Conservation (phyloP, 2,329 filamentous ascomycete species). For the Trichoderma koningii region DNA sequence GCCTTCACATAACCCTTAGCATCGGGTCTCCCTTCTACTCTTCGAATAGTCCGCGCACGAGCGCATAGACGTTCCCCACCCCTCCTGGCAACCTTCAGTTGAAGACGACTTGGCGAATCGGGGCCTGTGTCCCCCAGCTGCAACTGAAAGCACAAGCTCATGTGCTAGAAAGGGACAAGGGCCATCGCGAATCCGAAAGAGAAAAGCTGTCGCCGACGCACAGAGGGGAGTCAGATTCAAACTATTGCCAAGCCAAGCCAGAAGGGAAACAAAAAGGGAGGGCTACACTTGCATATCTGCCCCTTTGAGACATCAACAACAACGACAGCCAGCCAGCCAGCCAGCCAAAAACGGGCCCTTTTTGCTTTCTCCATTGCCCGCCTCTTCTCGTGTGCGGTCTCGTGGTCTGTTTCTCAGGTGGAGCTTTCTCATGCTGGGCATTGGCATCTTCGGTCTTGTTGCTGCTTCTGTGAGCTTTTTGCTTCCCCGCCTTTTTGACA, state of each 20-base stretch:
- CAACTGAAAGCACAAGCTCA: neutral
- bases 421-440: neutral
- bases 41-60: neutral
- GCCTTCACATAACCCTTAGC: neutral
- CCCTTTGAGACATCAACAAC: neutral
- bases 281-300: slow-evolving; percentile 6
- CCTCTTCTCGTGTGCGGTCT: neutral
- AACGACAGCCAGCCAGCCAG: too few relatives aligned
- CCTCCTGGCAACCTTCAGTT: neutral
- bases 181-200: neutral
- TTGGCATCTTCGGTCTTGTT: slow-evolving; percentile 9
- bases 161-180: neutral
- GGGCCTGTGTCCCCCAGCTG: neutral
- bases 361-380: neutral
- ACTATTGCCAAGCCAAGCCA: neutral
- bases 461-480: slow-evolving; percentile 2
- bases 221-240: neutral
- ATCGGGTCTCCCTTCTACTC: neutral
- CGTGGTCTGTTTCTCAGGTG: slow-evolving; percentile 6
- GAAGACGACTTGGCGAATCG: neutral
- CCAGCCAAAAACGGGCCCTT: too few relatives aligned
- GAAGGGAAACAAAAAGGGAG: neutral
- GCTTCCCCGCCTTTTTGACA: neutral
- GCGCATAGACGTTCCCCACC: slow-evolving; percentile 16
- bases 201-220: neutral